These are phyloP conservation scores for Ascosphaera apis DNA, from an alignment of 2,329 filamentous ascomycete species.

Conservation along the genomic window DNA sequence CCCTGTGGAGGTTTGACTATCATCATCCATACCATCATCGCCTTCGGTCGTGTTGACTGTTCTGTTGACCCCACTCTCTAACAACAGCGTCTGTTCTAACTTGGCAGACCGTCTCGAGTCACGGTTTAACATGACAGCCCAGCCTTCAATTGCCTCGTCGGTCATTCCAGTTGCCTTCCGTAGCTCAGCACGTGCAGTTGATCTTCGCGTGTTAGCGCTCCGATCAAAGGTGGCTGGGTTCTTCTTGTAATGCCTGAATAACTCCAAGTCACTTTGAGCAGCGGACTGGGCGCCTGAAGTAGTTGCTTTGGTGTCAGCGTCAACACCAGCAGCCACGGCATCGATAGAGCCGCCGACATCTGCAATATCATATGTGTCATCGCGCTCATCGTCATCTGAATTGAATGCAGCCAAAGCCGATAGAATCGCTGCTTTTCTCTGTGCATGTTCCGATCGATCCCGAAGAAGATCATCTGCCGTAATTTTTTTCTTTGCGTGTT, in stretches of 20 bases:
- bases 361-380: constrained; percentile 84
- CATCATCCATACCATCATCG: constrained; percentile 32
- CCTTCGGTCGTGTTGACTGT: constrained; percentile 14
- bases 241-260: constrained; percentile 51
- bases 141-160: constrained; percentile 84
- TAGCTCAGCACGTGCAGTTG: constrained; percentile 37
- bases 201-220: constrained; percentile 44
- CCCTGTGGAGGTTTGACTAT: constrained; percentile 13
- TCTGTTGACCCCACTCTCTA: constrained; percentile 32
- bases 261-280: constrained; percentile 34
- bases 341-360: constrained; percentile 85
- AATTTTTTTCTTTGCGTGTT: constrained; percentile 36
- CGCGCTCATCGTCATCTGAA: constrained; percentile 82
- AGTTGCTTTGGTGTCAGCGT: constrained; percentile 31
- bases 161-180: constrained; percentile 67
- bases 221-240: constrained; percentile 45
- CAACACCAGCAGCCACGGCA: constrained; percentile 22
- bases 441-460: constrained; percentile 36
- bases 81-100: constrained; percentile 46
- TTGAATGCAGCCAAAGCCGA: constrained; percentile 77
- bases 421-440: constrained; percentile 66
- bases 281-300: constrained; percentile 13
- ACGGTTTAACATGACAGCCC: constrained; percentile 64
- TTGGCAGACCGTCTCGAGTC: constrained; percentile 44
- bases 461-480: constrained; percentile 52